Base-by-base conservation (phyloP, 2,329 filamentous ascomycete genomes). In the Stachybotrys elegans region DNA sequence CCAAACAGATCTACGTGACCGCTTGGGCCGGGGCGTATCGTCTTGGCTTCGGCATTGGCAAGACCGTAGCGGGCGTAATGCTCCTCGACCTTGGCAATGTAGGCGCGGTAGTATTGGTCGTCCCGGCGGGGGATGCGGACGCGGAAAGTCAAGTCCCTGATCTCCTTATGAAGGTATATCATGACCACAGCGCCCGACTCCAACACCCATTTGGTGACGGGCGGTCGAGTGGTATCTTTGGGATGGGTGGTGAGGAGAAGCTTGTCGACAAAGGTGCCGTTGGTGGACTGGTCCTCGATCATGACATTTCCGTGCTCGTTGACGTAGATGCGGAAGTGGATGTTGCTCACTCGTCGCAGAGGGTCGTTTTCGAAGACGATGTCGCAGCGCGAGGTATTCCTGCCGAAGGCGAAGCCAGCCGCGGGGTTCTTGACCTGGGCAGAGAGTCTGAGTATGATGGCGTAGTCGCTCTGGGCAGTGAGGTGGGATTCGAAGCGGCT, bases 221-320 rank as follows among this genome's bases (percentile, higher is more conserved):
- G 70, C 27, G 60, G 58, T 45, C 60, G 58, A 45, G 43, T 63
- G 52, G 54, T 54, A 22, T 55, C 57, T 48, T 67, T 68, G 21
- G 61, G 53, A 39, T 68, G 66, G 19, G 59, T 56, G 40, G 66
- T 70, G 53, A 98, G 73, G 27, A 88, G 70, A 16, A 73, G 70
- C 20, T 79, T 75, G 64, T 97, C 91, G 45, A 97, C 88, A 47
- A 88, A 73, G 4, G 93, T 97, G 22, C 93, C 93, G 57, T 97
- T 98, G n/a, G 90, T 96, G 0, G 93, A 97, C 60, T 83, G 79
- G 59, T 98, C 93, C 62, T 95, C 84, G 12, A 97, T 71, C 89
- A 98, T 95, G 51, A 96, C 76, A 45, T 87, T 83, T 22, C 86
- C 88, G 50, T 88, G 81, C n/a, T 82, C 73, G 56, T 94, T 98